These are phyloP conservation scores for Moricandia arvensis DNA, from an alignment of 345 rosid genomes.

Conservation along the genomic window DNA sequence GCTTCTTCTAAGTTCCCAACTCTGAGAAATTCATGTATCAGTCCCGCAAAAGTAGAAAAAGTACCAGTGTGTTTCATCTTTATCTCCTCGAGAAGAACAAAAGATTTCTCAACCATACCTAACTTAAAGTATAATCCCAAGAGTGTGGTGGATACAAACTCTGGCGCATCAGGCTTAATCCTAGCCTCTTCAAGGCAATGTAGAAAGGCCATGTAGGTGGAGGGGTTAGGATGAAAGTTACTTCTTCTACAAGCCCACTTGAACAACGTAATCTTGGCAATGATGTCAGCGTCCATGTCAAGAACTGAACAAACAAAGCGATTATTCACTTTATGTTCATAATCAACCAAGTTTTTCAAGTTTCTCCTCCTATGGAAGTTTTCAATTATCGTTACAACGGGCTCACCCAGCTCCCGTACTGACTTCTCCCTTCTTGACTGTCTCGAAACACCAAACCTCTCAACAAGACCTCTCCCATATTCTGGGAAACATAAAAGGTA, in stretches of 20 bases:
- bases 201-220: background rate
- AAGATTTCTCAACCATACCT: background rate
- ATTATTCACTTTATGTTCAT: background rate
- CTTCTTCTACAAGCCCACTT: background rate
- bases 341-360: background rate
- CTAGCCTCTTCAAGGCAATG: background rate
- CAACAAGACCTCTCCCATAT: too few species aligned
- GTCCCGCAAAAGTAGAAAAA: background rate
- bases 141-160: background rate
- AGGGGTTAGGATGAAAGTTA: background rate
- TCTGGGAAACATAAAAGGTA: background rate
- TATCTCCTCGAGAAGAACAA: background rate
- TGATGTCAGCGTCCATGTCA: background rate
- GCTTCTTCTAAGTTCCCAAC: background rate
- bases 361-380: background rate
- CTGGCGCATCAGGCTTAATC: background rate
- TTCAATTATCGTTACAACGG: background rate
- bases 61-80: background rate
- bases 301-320: background rate
- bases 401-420: background rate
- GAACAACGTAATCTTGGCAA: background rate
- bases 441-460: background rate
- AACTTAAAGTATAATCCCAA: background rate
- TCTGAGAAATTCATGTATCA: background rate
- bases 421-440: background rate